phyloP scores from a whole-genome alignment of 192 early-diverging fungal species.

The Backusella tarrabulga region DNA sequence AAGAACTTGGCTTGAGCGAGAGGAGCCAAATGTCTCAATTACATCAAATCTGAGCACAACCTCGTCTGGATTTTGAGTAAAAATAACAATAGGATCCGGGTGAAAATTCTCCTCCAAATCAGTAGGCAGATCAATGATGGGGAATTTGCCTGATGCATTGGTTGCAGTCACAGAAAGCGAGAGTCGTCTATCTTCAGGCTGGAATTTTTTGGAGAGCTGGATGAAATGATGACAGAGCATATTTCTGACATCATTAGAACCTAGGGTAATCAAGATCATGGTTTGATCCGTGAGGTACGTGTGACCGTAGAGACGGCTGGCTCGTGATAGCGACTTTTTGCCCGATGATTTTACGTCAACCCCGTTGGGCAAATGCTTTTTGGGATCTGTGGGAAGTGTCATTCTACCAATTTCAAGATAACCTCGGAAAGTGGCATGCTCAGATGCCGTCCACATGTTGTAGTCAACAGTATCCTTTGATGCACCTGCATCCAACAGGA shows the following conservation, averaged over 20 bases:
- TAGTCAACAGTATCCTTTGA: constrained; percentile 44
- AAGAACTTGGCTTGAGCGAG: constrained; percentile 39
- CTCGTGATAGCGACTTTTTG: constrained; percentile 20
- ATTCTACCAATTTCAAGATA: constrained; percentile 46
- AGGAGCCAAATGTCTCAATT: constrained; percentile 52
- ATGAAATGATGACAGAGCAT: constrained; percentile 29
- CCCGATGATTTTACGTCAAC: background rate
- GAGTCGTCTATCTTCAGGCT: constrained; percentile 41
- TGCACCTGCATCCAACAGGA: constrained; percentile 55
- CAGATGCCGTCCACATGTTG: constrained; percentile 56
- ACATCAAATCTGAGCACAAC: constrained; percentile 57
- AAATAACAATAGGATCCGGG: constrained; percentile 58
- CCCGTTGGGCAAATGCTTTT: background rate
- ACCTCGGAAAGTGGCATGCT: constrained; percentile 61
- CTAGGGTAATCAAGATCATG: constrained; percentile 60
- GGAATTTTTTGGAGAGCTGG: constrained; percentile 20
- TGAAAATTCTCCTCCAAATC: constrained; percentile 33
- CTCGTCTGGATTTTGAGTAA: constrained; percentile 44
- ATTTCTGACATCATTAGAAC: constrained; percentile 55
- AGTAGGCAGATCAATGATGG: constrained; percentile 54
- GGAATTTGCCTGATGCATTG: constrained; percentile 56
- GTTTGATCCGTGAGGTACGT: constrained; percentile 57
- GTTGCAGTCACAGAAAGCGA: constrained; percentile 56
- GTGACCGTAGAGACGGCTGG: constrained; percentile 59
- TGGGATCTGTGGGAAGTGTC: constrained; percentile 32